Evolutionary conservation across 2,329 filamentous ascomycete genomes (phyloP).

Genomic region (Aspergillus luchuensis): DNA sequence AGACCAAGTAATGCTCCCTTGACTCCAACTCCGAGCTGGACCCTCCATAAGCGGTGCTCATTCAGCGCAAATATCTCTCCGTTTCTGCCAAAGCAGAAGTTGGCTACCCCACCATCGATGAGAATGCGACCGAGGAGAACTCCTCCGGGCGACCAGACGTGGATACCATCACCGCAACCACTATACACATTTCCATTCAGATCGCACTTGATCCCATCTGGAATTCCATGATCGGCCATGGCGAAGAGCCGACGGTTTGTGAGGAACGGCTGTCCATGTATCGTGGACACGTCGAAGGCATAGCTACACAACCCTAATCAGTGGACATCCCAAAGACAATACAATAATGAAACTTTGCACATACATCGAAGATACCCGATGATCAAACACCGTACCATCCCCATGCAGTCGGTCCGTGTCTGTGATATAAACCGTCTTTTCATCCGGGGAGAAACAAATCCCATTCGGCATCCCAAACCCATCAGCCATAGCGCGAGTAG

Average conservation of each 20-base stretch:
- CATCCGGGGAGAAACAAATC: constrained; percentile 46
- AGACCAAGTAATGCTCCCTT: constrained; percentile 16
- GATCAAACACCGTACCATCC: constrained; percentile 21
- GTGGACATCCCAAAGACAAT: not conserved
- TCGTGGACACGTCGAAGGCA: constrained; percentile 49
- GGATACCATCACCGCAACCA: constrained; percentile 57
- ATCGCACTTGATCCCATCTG: constrained; percentile 54
- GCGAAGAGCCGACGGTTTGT: constrained; percentile 57
- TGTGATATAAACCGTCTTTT: constrained; percentile 43
- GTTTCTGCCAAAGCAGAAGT: constrained; percentile 53
- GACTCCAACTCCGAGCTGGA: constrained; percentile 36
- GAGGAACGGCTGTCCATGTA: constrained; percentile 45
- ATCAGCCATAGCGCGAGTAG: constrained; percentile 42
- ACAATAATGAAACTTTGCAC: not conserved
- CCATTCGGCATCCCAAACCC: constrained; percentile 47
- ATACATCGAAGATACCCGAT: constrained; percentile 30
- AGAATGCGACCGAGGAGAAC: constrained; percentile 60
- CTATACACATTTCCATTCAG: constrained; percentile 58
- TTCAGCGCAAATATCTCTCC: constrained; percentile 39
- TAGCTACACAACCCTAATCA: constrained; percentile 33
- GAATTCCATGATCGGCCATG: constrained; percentile 50
- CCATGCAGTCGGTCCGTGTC: constrained; percentile 40
- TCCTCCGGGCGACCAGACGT: constrained; percentile 56
- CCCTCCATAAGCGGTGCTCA: constrained; percentile 50
- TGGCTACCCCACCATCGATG: constrained; percentile 50